Conservation (phyloP, 306 rosid species). For the Arachis stenosperma region DNA sequence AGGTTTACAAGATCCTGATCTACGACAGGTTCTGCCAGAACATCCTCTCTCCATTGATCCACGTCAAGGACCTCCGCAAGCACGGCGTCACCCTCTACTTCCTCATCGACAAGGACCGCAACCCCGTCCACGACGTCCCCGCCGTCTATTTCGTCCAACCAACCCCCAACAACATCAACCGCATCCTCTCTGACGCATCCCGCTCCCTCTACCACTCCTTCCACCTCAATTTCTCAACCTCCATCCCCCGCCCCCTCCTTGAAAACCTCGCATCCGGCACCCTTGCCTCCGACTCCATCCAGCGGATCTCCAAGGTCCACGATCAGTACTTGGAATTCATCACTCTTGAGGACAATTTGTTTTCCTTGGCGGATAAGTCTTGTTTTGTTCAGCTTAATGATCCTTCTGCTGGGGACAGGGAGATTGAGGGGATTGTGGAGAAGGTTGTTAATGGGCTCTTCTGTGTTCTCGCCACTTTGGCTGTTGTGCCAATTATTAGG, state of each 20-base stretch:
- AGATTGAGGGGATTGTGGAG: slow-evolving; percentile 88
- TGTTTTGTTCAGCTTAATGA: slow-evolving; percentile 81
- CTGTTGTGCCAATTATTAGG: slow-evolving; percentile 82
- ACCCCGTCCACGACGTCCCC: slow-evolving; percentile 89
- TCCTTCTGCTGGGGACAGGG: slow-evolving; percentile 91
- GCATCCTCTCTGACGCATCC: slow-evolving; percentile 79
- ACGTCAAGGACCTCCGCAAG: slow-evolving; percentile 90
- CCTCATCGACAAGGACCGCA: slow-evolving; percentile 88
- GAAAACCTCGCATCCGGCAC: slow-evolving; percentile 91
- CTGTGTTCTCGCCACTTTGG: slow-evolving; percentile 85
- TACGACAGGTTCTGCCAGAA: slow-evolving; percentile 86
- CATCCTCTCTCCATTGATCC: slow-evolving; percentile 85
- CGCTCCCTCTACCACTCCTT: slow-evolving; percentile 70
- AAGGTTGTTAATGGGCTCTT: slow-evolving; percentile 76
- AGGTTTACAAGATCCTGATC: slow-evolving; percentile 89
- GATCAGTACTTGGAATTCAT: slow-evolving; percentile 96
- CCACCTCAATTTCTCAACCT: slow-evolving; percentile 80
- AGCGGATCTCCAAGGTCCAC: slow-evolving; percentile 79
- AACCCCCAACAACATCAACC: slow-evolving; percentile 59
- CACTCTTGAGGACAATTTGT: slow-evolving; percentile 80
- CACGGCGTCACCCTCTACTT: slow-evolving; percentile 94
- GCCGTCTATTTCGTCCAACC: slow-evolving; percentile 94
- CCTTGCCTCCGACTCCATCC: slow-evolving; percentile 69
- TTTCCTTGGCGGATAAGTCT: slow-evolving; percentile 78
- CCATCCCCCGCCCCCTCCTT: slow-evolving; percentile 87